Evolutionary conservation across 345 rosid genomes (phyloP).

Genomic region (Gynandropsis gynandra): DNA sequence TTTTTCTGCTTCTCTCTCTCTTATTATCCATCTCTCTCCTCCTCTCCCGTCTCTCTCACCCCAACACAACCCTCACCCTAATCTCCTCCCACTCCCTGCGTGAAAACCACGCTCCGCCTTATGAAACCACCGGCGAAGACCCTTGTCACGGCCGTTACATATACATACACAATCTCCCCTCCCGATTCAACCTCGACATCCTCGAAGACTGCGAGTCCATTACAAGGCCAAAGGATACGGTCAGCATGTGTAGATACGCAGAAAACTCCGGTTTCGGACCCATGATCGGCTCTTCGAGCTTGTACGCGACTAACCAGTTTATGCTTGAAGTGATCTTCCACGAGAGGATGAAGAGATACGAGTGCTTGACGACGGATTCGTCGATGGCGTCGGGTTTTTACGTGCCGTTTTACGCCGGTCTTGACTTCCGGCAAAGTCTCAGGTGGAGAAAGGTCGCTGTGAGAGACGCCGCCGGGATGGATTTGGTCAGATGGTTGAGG

Average conservation of each 20-base stretch:
- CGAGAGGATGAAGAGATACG: constrained; percentile 42
- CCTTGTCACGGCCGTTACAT: constrained; percentile 38
- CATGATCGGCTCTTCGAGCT: constrained; percentile 14
- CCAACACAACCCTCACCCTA: neutral
- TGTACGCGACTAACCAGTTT: constrained; percentile 48
- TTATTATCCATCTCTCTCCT: constrained; percentile 14
- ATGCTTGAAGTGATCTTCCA: constrained; percentile 45
- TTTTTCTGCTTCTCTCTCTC: constrained; percentile 23
- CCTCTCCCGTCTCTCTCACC: constrained; percentile 20
- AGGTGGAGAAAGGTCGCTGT: constrained; percentile 36
- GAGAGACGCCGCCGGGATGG: constrained; percentile 36
- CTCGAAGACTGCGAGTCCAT: constrained; percentile 33
- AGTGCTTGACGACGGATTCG: constrained; percentile 44
- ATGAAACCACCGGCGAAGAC: neutral
- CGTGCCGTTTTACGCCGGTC: constrained; percentile 47
- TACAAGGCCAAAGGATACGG: constrained; percentile 32
- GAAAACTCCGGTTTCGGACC: constrained; percentile 46
- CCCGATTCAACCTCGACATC: constrained; percentile 38
- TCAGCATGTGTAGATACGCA: constrained; percentile 40
- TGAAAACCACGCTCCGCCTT: neutral
- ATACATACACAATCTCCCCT: constrained; percentile 40
- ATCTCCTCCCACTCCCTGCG: neutral
- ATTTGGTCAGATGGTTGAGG: constrained; percentile 31
- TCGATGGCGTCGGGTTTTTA: constrained; percentile 46
- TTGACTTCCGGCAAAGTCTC: constrained; percentile 39